phyloP scores from a whole-genome alignment of 1,284 basidiomycete genomes.

The Neonothopanus nambi region DNA sequence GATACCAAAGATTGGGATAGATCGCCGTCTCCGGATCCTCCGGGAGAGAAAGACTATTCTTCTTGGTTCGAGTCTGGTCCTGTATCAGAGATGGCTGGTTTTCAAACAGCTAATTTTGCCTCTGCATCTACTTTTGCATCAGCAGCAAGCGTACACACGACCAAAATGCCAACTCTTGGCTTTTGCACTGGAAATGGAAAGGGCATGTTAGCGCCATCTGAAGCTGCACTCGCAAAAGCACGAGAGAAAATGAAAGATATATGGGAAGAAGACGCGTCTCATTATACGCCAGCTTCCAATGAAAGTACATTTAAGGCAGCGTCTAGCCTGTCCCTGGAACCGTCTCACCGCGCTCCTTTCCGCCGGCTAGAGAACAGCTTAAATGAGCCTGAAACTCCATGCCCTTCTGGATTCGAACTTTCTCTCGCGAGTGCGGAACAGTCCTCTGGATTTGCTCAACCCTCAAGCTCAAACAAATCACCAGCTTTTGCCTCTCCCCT shows the following conservation, averaged over 20 bases:
- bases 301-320: conserved; percentile 27
- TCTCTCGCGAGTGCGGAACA: conserved; percentile 34
- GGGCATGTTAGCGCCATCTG: conserved; percentile 50
- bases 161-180: not conserved
- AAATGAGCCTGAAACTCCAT: conserved; percentile 1
- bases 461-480: conserved; percentile 15
- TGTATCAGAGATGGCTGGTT: conserved; percentile 32
- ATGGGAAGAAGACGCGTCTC: conserved; percentile 49
- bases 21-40: conserved; percentile 42
- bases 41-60: conserved; percentile 47
- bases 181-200: conserved; percentile 28
- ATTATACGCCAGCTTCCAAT: conserved; percentile 5
- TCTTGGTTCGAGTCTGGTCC: conserved; percentile 54
- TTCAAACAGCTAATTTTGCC: conserved; percentile 34
- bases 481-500: conserved; percentile 20
- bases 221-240: conserved; percentile 57
- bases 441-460: conserved; percentile 28
- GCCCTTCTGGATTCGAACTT: conserved; percentile 6
- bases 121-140: conserved; percentile 14
- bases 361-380: conserved; percentile 41
- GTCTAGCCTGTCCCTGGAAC: conserved; percentile 14
- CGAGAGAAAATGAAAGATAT: conserved; percentile 50
- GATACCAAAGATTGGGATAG: conserved; percentile 20
- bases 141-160: conserved; percentile 1
- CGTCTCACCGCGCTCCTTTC: conserved; percentile 40